Percentiles rank a stretch among this genome's conserved stretches.
These are phyloP conservation scores for Populus nigra DNA, from an alignment of 345 rosid species.

Conservation along the genomic window DNA sequence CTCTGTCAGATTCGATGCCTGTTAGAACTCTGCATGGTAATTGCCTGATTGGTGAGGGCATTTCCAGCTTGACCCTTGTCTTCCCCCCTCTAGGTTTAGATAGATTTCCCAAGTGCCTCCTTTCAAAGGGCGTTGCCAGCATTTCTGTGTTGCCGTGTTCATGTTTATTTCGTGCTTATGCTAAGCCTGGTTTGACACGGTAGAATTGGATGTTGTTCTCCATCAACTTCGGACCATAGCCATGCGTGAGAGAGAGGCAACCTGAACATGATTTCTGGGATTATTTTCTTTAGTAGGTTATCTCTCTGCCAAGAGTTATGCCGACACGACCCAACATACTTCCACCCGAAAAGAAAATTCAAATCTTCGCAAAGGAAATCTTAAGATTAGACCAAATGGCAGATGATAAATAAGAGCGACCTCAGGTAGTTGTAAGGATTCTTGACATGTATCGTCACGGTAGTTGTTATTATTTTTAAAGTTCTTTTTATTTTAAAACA, in stretches of 20 bases:
- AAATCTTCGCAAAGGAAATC: neutral
- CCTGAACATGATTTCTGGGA: too few relatives aligned
- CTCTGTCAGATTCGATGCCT: neutral
- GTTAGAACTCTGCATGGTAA: neutral
- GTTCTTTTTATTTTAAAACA: too few relatives aligned
- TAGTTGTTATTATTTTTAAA: too few relatives aligned
- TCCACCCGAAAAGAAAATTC: neutral
- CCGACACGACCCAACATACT: too few relatives aligned
- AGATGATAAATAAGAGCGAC: neutral
- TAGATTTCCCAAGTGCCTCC: neutral
- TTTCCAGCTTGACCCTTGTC: neutral
- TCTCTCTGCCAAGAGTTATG: too few relatives aligned
- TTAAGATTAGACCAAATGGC: neutral
- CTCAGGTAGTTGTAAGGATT: neutral
- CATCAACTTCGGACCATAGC: too few relatives aligned
- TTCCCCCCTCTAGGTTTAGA: too few relatives aligned
- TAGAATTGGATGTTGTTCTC: too few relatives aligned
- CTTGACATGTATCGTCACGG: neutral
- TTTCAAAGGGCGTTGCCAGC: neutral
- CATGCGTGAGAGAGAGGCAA: too few relatives aligned
- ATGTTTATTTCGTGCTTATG: too few relatives aligned
- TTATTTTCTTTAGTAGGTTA: too few relatives aligned
- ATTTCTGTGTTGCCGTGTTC: neutral
- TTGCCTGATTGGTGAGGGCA: neutral
- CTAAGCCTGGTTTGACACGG: neutral